Percentiles rank a stretch among this genome's conserved stretches.
These are phyloP conservation scores for Mortierella sp. DNA, from an alignment of 371 early-diverging fungal species.

Conservation along the genomic window DNA sequence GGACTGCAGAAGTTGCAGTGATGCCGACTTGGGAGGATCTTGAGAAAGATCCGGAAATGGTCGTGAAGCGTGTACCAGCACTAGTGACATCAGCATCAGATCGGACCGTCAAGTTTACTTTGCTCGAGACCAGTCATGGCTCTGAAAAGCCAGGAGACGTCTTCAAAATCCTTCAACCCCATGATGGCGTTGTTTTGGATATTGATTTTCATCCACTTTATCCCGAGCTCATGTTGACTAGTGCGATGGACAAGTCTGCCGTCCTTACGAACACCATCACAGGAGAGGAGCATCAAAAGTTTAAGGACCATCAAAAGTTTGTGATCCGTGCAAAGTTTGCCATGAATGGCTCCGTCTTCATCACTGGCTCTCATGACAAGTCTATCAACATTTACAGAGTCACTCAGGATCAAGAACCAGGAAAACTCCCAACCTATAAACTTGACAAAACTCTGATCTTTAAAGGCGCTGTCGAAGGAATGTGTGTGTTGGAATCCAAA, in stretches of 20 bases:
- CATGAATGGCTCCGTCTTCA: constrained; percentile 64
- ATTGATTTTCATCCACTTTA: constrained; percentile 72
- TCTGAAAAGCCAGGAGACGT: constrained; percentile 65
- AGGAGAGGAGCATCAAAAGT: constrained; percentile 60
- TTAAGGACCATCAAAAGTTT: constrained; percentile 77
- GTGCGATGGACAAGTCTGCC: constrained; percentile 78
- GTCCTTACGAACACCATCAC: constrained; percentile 68
- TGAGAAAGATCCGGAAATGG: constrained; percentile 33
- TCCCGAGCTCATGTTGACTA: constrained; percentile 66
- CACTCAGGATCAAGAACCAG: constrained; percentile 7
- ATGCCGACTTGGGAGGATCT: constrained; percentile 41
- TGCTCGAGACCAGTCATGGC: constrained; percentile 50
- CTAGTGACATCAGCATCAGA: constrained; percentile 73
- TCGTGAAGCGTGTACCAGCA: constrained; percentile 36
- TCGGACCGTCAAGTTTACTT: constrained; percentile 68
- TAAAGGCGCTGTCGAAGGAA: constrained; percentile 41
- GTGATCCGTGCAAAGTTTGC: constrained; percentile 73
- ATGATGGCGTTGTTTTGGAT: constrained; percentile 70
- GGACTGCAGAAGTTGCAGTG: constrained; percentile 31
- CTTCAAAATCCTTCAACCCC: constrained; percentile 63
- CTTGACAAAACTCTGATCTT: constrained; percentile 38
- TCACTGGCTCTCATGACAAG: constrained; percentile 79
- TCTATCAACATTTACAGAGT: constrained; percentile 68
- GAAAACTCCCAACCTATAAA: constrained; percentile 22
- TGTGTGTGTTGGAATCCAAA: constrained; percentile 50